Base-by-base conservation (phyloP, 2,329 filamentous ascomycete genomes). In the Alternaria angustiovoidea region DNA sequence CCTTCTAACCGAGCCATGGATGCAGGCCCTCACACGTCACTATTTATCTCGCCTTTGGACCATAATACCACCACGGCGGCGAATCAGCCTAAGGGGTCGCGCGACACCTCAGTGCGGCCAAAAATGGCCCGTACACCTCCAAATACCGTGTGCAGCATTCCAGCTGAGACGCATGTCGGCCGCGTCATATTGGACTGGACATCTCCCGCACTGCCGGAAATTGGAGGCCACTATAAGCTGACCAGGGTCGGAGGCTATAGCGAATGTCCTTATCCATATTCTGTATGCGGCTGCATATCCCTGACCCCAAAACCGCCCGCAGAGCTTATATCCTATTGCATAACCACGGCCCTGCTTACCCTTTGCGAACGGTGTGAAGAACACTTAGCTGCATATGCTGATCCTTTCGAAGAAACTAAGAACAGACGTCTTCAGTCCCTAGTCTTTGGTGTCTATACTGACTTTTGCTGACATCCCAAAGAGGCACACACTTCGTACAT, bases 341-440 rank as follows among this genome's bases (percentile, higher is more conserved):
- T 59, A 62, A 54, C 57, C 46, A 55, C 28, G 44, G 24, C 22
- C 26, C 57, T 56, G 51, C 61, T 59, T 59, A 46, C 57, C 67
- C 53, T 53, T 44, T 53, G 38, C 54, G 63, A 71, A 67, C 69
- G 69, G 69, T 72, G 66, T 68, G 65, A 63, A 60, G 44, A 59
- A 26, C 8, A 28, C 44, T 65, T 66, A 66, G 63, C 46, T 64
- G 64, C 66, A 66, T 65, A 16, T 24, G 39, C 39, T 39, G 39
- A 42, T 52, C 47, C 39, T 56, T 28, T 38, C 41, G 44, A 36
- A 44, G 47, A 46, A 52, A 61, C 54, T 49, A 60, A 59, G 55
- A 63, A 36, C 66, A 64, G 63, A 63, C 60, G 59, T 59, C 57
- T 65, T 54, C 57, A 60, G 36, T 60, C 61, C 57, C 28, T 54